Base-by-base conservation (phyloP, 495 filamentous ascomycete genomes). In the Hypoxylon crocopeplum region DNA sequence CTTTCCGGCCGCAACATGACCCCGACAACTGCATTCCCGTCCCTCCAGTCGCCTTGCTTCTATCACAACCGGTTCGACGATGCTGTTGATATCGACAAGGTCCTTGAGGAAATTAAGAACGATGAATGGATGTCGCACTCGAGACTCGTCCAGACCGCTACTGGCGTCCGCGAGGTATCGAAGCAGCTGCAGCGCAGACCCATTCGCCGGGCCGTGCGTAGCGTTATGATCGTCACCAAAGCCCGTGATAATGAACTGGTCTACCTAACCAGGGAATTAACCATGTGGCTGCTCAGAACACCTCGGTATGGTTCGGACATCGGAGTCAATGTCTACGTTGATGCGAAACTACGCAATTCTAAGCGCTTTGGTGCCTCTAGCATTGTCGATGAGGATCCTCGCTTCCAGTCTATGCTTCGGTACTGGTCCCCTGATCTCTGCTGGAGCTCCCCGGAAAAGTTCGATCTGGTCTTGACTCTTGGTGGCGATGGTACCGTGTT, bases 351-450 rank as follows among this genome's bases (percentile, higher is more conserved):
- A 42, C 84, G 87, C 51, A 86, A 87, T 56, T 92, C 91, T 0
- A 92, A 90, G 64, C 88, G 93, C 20, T 97, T 98, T 66, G 86
- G 91, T 69, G 83, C 85, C n/a, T 77, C 82, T 2, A 83, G 84
- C 11, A 83, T 98, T 27, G 50, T 92, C 8, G 84, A 86, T 24
- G 81, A 87, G 56, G 80, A 95, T 47, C 79, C 84, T 33, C 83
- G 87, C 21, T 93, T 88, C 72, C 77, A 86, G 49, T 73, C 84
- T 11, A 93, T 94, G 87, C 82, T 97, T 32, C 83, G 83, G 36
- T 98, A 93, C 75, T 98, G 94, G 94, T 91, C 91, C 0, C 91
- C 93, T 1, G 92, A 97, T 63, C 79, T 98, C 2, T 98, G 94
- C 79, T 93, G 91, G 85, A 88, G 81, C 47, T 84, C 83, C 7